Evolutionary conservation across 768 basidiomycete species (phyloP), one percentile per base, ranked within the genome.

Genomic region (Suillus spraguei): DNA sequence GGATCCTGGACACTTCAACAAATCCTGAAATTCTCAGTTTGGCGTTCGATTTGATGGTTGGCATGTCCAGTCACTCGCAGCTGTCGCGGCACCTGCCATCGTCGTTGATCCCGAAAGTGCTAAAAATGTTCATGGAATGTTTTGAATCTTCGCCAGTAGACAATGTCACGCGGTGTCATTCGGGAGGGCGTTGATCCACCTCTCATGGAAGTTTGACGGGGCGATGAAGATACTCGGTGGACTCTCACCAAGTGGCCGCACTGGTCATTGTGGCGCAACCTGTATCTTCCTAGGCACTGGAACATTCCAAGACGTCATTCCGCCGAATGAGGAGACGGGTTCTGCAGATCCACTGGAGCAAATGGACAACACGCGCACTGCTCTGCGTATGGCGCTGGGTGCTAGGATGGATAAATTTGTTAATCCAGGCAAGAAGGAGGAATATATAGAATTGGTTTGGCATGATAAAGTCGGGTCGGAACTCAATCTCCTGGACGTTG

Each of bases 1-100:
- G 67, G 67, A 42, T 68, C 14, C 53, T 68, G 10, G 53, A 68
- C 33, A 65, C 58, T 33, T 68, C 64, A 6, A 65, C 50, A 10
- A 66, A 68, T 39, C 55, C 64, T 9, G 64, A 65, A 14, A 46
- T 63, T 41, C 9, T 50, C 35, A 22, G 46, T 10, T 38, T 47
- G 4, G 66, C 38, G 9, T 28, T 56, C 2, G 28, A 44, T 9
- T 20, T 69, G 35, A 61, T 69, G 16, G 22, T 59, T 16, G 46
- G 53, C 6, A 28, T 65, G 35, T 20, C 41, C 42, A n/a, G 24
- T 0, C 11, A 47, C 20, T 6, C 11, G 22, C 46, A 47, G 5
- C 5, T 20, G 42, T 46, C 10, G 28, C 28, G 4, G 28, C 28
- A 28, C 28, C n/a, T 22, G 11, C 22, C 44, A 4, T 6, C 32